These are phyloP conservation scores for Wickerhamiella azyma DNA, from an alignment of 805 yeast species.

Conservation along the genomic window DNA sequence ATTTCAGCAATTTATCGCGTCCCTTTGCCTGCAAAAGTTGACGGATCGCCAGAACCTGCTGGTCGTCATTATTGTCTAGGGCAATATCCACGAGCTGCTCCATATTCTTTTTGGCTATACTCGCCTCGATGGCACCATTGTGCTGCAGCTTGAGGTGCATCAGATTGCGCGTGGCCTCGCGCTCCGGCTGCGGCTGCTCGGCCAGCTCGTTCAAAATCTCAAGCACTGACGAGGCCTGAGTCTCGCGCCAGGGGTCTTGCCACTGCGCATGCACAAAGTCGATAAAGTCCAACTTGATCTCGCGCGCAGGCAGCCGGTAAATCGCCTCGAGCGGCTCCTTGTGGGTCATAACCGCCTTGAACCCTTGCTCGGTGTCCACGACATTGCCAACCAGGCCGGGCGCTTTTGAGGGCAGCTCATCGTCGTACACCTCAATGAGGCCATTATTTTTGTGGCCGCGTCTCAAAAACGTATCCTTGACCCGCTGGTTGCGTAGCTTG, in stretches of 20 bases:
- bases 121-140: constrained; percentile 24
- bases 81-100: constrained; percentile 24
- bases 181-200: constrained; percentile 15
- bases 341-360: constrained; percentile 4
- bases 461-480: constrained; percentile 41
- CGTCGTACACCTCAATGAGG: constrained; percentile 39
- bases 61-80: constrained; percentile 32
- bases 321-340: constrained; percentile 25
- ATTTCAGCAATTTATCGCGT: constrained; percentile 44
- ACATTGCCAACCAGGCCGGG: constrained; percentile 1
- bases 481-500: constrained; percentile 30
- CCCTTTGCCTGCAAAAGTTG: constrained; percentile 57
- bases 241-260: constrained; percentile 23
- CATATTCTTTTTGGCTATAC: constrained; percentile 19
- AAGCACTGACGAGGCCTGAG: constrained; percentile 27
- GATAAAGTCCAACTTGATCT: constrained; percentile 56
- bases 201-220: constrained; percentile 26
- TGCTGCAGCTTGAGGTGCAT: constrained; percentile 26
- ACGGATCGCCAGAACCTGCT: constrained; percentile 37
- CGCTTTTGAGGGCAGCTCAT: constrained; percentile 9
- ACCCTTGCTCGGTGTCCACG: neutral
- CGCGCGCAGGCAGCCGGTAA: constrained; percentile 53
- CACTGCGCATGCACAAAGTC: constrained; percentile 34
- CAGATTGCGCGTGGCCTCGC: constrained; percentile 27
- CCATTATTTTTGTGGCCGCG: constrained; percentile 44